Evolutionary conservation across 768 basidiomycete genomes (phyloP).

Genomic region (Serendipita indica): DNA sequence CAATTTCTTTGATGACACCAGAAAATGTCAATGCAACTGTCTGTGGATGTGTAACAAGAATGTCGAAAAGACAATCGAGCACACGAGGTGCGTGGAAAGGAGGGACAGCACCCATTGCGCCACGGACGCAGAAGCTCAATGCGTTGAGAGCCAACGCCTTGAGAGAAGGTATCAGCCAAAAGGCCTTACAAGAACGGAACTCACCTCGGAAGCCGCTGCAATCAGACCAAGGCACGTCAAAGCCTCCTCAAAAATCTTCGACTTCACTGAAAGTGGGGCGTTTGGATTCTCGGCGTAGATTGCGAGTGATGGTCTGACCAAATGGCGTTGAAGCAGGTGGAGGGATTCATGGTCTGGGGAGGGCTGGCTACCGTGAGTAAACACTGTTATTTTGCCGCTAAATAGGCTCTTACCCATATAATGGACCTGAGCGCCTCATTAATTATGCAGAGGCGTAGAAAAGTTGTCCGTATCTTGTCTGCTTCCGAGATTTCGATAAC

Average conservation of each 20-base stretch:
- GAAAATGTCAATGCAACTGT: not conserved
- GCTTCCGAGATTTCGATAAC: not conserved
- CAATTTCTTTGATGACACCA: not conserved
- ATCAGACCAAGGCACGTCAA: constrained; percentile 1
- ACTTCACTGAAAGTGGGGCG: not conserved
- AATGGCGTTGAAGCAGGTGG: not conserved
- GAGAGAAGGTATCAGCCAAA: not conserved
- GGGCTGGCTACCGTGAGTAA: not conserved
- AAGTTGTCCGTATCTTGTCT: not conserved
- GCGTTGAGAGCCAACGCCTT: not conserved
- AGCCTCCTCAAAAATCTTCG: not conserved
- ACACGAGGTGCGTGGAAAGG: not conserved
- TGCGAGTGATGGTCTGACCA: not conserved
- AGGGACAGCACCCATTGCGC: not conserved
- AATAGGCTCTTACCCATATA: not conserved
- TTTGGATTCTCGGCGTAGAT: not conserved
- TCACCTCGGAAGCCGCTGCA: not conserved
- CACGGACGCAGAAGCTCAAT: not conserved
- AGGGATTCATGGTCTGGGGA: not conserved
- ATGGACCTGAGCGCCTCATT: not conserved
- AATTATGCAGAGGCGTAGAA: not conserved
- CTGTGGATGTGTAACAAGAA: not conserved
- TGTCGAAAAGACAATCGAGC: not conserved
- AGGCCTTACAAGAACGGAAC: not conserved
- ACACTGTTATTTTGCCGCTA: too few species aligned